A percentile compares a stretch with the other conserved stretches of the same genome.
These are phyloP conservation scores for Trichoderma lentiforme DNA, from an alignment of 2,329 filamentous ascomycete species.

Conservation along the genomic window DNA sequence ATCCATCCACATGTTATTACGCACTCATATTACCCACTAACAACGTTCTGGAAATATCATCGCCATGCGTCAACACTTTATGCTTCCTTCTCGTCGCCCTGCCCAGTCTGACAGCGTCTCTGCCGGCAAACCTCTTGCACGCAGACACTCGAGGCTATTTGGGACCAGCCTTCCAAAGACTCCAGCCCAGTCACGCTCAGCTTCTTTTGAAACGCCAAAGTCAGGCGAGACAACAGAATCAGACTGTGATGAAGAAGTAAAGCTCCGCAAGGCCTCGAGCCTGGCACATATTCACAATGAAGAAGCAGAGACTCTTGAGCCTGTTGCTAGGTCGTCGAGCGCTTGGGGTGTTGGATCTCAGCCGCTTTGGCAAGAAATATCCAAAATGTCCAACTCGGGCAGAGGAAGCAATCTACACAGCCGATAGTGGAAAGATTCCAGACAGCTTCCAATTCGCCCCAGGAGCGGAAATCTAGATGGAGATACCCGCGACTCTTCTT, in stretches of 20 bases:
- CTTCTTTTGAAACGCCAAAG: background rate
- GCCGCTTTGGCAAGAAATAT: constrained; percentile 18
- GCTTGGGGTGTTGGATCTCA: constrained; percentile 20
- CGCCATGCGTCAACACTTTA: constrained; percentile 23
- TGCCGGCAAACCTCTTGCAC: constrained; percentile 7
- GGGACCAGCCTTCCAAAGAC: background rate
- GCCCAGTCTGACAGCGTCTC: background rate
- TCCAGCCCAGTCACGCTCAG: background rate
- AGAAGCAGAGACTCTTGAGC: background rate
- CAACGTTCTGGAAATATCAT: background rate
- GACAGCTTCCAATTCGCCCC: background rate
- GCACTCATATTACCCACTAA: background rate
- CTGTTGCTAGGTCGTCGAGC: constrained; percentile 14
- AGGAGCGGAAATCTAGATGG: background rate
- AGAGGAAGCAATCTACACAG: background rate
- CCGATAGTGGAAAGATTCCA: constrained; percentile 12
- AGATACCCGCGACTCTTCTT: background rate
- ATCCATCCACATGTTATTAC: background rate
- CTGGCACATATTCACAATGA: background rate
- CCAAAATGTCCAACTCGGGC: background rate
- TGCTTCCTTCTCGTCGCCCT: constrained; percentile 21
- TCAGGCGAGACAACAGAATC: background rate
- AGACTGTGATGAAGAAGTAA: background rate
- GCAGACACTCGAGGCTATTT: background rate
- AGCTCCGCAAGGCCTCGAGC: background rate